Evolutionary conservation across 2,329 filamentous ascomycete genomes (phyloP).

Genomic region (Colletotrichum euphorbiae): DNA sequence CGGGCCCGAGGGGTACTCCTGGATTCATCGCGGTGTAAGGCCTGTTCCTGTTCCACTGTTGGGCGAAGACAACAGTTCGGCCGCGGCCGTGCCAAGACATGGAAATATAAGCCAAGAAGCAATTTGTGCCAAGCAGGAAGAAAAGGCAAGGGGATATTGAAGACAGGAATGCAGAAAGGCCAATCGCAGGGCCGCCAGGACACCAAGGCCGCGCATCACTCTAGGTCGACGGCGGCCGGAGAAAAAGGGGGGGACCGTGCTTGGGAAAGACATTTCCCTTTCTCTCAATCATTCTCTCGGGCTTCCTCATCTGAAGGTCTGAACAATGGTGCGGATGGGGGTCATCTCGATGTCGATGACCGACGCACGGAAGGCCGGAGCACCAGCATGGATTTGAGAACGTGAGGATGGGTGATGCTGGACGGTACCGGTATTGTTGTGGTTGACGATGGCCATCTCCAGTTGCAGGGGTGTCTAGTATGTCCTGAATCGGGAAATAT

Average conservation of each 20-base stretch:
- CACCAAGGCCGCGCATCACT: slow-evolving; percentile 23
- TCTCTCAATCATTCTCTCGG: slow-evolving; percentile 13
- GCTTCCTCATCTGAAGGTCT: slow-evolving; percentile 36
- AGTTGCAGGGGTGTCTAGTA: neutral
- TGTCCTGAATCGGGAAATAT: slow-evolving; percentile 28
- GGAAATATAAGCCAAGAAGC: neutral
- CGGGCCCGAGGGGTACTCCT: neutral
- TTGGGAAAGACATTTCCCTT: slow-evolving; percentile 15
- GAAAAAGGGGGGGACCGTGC: slow-evolving; percentile 10
- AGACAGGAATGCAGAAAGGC: neutral
- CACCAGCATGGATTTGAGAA: slow-evolving; percentile 12
- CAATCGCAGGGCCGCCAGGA: slow-evolving; percentile 33
- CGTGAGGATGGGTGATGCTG: neutral
- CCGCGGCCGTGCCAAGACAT: slow-evolving; percentile 29
- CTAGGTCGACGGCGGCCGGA: neutral
- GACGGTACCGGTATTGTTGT: neutral
- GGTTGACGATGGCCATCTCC: neutral
- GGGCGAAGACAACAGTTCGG: slow-evolving; percentile 33
- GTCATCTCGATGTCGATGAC: slow-evolving; percentile 36
- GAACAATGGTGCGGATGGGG: slow-evolving; percentile 23
- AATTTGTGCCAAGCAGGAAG: slow-evolving; percentile 6
- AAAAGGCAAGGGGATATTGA: slow-evolving; percentile 1
- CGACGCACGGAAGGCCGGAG: slow-evolving; percentile 11
- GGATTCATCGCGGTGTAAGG: too few species aligned
- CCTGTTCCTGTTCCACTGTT: too few species aligned